Evolutionary conservation across 2,329 filamentous ascomycete species (phyloP), one percentile per base, ranked within the genome.

Genomic region (Cyanodermella asteris): DNA sequence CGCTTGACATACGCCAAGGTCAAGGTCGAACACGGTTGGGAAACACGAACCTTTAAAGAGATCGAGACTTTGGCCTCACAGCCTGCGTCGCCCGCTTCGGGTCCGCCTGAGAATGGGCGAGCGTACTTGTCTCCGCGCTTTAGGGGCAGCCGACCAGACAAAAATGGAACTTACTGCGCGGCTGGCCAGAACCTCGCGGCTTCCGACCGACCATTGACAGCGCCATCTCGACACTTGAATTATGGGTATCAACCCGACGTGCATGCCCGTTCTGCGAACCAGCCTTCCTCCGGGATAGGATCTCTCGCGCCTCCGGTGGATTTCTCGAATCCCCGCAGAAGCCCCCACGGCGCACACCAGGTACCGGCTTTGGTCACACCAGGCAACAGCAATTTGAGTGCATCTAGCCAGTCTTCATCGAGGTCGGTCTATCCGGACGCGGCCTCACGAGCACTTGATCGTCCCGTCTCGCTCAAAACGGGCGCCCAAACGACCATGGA

Each of bases 1-100:
- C 74, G 80, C 38, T 61, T 94, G 15, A 78, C 80, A 5, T 93
- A 93, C 47, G 84, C 84, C 34, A 87, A 91, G 64, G 64, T 90
- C 43, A 93, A 91, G 48, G 75, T 93, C 20, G 78, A 80, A 43
- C 71, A 90, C 42, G 80, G 78, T 30, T 87, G 81, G 73, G 75
- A 91, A 48, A 63, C 71, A 13, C 69, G 73, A 34, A 69, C 68
- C 11, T 66, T 87, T 29, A 70, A 74, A 28, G 75, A 84, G 46
- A 64, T 84, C 16, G 78, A 84, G 48, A 66, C 64, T 23, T 51
- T 78, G 20, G 66, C 75, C 7, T 77, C 75, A 2, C 68, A 73
- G 27, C 61, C 61, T 29, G 63, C 57, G 12, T 77, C 72, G 1
- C 67, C 70, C 14, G 53, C 59, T 17, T 59, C 72, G 29, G 61